Evolutionary conservation across 1,284 basidiomycete genomes (phyloP), one percentile per base, ranked within the genome.

Genomic region (Schizopora paradoxa): DNA sequence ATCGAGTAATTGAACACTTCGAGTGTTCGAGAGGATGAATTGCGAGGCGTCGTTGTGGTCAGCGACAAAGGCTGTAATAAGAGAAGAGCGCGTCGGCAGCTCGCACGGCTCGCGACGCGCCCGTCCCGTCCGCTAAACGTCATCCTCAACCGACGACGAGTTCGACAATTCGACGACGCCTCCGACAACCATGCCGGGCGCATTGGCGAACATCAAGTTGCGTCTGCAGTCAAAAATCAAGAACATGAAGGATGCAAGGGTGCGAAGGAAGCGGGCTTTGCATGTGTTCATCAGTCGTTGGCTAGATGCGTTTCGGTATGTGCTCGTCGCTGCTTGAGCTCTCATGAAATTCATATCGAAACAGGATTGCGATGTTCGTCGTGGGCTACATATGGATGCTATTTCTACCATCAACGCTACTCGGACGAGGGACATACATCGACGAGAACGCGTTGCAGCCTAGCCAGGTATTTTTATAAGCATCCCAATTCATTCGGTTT

Each of bases 361-460:
- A 11, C 43, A 86, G 86, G 57, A 49, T 73, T 3, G 26, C 68
- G 2, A 63, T 94, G 21, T 76, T 87, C 33, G 45, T 72, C 21
- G 61, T 70, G 10, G 89, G 90, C 11, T 79, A 86, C 60, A 45
- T 76, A 19, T 94, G 91, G 89, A 73, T 94, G 61, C 52, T 82
- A 4, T 63, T 74, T 7, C 72, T 94, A 42, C 91, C 91, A 4
- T 70, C 74, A 11, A 70, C 77, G 13, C 61, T 66, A 1, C 69
- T 94, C 3, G 84, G 82, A 13, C 74, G 82, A 56, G 61, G 66
- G 4, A 86, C 82, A 13, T 94, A 90, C 61, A 85, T 93, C 37
- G 91, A 94, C 61, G 93, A 97, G 68, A 94, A 97, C 63, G 93
- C 94, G 0, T 67, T 97, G 21, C 88, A 91, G 58, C 92, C 94